phyloP scores from a whole-genome alignment of 495 filamentous ascomycete species.

The Trichocladium uniseriatum region DNA sequence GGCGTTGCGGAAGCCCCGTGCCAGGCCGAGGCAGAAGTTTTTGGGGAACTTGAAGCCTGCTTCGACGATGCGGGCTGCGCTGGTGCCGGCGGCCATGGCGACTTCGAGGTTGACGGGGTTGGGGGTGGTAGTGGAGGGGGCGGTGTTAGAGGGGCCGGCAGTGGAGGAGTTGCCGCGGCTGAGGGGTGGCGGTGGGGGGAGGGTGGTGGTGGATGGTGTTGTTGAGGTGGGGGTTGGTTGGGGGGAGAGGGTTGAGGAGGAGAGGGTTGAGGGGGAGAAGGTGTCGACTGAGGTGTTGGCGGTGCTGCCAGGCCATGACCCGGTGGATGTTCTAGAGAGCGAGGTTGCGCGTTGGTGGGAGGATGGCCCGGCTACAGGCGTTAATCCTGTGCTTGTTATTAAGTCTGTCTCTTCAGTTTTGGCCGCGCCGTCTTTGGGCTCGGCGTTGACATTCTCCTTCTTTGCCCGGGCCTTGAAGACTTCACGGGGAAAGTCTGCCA shows the following conservation, averaged over 20 bases:
- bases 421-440: background rate
- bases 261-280: background rate
- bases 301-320: background rate
- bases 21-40: slow-evolving; percentile 67
- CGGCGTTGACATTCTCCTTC: slow-evolving; percentile 13
- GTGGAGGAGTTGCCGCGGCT: slow-evolving; percentile 10
- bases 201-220: background rate
- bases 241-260: background rate
- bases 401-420: background rate
- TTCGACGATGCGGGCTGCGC: slow-evolving; percentile 56
- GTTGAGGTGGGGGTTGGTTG: background rate
- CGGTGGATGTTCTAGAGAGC: background rate
- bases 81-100: slow-evolving; percentile 51
- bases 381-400: background rate
- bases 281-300: background rate
- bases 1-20: slow-evolving; percentile 79
- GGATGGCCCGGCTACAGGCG: background rate
- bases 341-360: background rate
- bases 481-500: slow-evolving; percentile 71
- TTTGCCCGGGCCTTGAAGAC: slow-evolving; percentile 43
- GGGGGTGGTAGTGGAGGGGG: background rate
- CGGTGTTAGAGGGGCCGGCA: background rate
- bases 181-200: background rate
- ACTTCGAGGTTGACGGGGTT: slow-evolving; percentile 40
- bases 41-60: slow-evolving; percentile 67